phyloP scores from a whole-genome alignment of 345 rosid genomes.

The Crucihimalaya himalaica region DNA sequence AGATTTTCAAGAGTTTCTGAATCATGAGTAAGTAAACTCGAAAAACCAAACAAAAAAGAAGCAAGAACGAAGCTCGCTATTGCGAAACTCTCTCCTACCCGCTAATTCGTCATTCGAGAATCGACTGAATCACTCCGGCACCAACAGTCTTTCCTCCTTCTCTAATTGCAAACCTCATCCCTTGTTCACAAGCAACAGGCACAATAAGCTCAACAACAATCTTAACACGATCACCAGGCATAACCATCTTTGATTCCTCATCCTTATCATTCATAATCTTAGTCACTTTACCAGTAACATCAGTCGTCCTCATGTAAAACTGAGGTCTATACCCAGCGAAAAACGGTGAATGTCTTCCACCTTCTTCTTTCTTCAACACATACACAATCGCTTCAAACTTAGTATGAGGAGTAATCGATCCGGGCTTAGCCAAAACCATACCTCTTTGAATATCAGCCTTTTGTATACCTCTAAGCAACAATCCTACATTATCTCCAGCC shows the following conservation, averaged over 20 bases:
- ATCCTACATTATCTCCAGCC: conserved; percentile 71
- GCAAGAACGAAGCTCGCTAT: neutral
- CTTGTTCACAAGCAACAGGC: conserved; percentile 91
- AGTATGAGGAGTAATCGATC: conserved; percentile 70
- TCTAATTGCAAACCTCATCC: conserved; percentile 93
- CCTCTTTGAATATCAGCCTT: conserved; percentile 86
- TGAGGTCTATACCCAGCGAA: conserved; percentile 82
- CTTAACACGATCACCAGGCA: conserved; percentile 93
- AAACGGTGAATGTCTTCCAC: conserved; percentile 81
- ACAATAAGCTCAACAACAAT: conserved; percentile 83
- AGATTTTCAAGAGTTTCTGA: conserved; percentile 7
- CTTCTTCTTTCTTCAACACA: conserved; percentile 94
- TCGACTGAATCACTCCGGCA: conserved; percentile 86
- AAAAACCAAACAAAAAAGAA: neutral
- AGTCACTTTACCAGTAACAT: conserved; percentile 75
- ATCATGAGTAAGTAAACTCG: neutral
- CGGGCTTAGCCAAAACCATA: conserved; percentile 86
- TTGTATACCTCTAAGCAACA: conserved; percentile 83
- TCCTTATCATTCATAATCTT: conserved; percentile 79
- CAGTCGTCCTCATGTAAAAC: conserved; percentile 92
- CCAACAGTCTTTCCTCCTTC: conserved; percentile 96
- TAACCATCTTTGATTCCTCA: conserved; percentile 90
- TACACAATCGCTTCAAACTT: conserved; percentile 73
- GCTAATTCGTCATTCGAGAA: conserved; percentile 47
- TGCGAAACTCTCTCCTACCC: neutral